These are phyloP conservation scores for Marchantia paleacea DNA, from an alignment of 225 moss, liverwort and hornwort genomes.

Conservation along the genomic window DNA sequence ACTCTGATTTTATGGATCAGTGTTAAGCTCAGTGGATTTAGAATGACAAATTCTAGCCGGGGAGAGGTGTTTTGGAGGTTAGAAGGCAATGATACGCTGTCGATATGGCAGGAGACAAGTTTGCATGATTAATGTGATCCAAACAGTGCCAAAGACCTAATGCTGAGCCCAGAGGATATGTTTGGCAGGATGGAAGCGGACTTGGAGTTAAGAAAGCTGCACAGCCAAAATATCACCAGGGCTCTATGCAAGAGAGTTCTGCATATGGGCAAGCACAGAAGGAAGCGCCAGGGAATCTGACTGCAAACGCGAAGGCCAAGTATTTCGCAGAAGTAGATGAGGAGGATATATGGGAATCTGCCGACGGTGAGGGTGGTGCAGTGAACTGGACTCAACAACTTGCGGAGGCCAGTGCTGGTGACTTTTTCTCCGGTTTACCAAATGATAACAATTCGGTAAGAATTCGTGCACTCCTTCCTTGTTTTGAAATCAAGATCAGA, in stretches of 20 bases:
- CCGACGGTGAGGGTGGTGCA: conserved; percentile 24
- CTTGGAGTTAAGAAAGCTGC: conserved; percentile 13
- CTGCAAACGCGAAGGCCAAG: not conserved
- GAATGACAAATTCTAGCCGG: too few relatives aligned
- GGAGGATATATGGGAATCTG: conserved; percentile 39
- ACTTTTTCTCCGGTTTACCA: conserved; percentile 19
- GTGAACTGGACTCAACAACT: conserved; percentile 35
- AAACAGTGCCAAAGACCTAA: not conserved
- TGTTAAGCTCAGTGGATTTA: not conserved
- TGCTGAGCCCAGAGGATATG: conserved; percentile 17
- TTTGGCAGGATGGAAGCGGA: conserved; percentile 12
- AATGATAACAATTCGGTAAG: conserved; percentile 31
- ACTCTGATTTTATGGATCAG: not conserved
- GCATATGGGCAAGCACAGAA: not conserved
- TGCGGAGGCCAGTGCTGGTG: conserved; percentile 12
- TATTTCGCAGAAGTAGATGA: conserved; percentile 27
- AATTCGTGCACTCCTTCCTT: not conserved
- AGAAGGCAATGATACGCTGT: not conserved
- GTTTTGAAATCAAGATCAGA: not conserved
- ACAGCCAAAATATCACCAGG: conserved; percentile 2
- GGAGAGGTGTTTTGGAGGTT: not conserved
- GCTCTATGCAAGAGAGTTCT: not conserved
- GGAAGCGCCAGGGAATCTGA: conserved; percentile 13
- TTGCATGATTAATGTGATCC: not conserved
- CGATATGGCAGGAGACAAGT: not conserved